These are phyloP conservation scores for Hyaloperonospora arabidopsidis DNA, from an alignment of 352 stramenopile species.

Conservation along the genomic window DNA sequence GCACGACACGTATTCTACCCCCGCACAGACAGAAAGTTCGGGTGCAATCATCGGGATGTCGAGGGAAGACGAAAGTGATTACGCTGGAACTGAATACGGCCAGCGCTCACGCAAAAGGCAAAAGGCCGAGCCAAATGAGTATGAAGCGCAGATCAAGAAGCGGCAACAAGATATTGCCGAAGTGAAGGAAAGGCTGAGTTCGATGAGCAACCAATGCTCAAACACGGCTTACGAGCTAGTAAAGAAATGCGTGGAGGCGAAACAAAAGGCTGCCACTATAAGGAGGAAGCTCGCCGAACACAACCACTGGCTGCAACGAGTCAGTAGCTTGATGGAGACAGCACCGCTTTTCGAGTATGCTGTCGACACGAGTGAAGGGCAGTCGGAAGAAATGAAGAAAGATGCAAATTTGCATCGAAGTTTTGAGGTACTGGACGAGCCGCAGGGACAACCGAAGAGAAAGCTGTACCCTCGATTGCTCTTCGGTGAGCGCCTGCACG, in stretches of 20 bases:
- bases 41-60: background rate
- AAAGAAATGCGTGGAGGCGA: constrained; percentile 30
- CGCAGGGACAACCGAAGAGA: no score
- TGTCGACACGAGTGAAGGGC: background rate
- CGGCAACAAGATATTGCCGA: constrained; percentile 31
- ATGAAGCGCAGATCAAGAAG: constrained; percentile 25
- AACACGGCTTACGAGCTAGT: constrained; percentile 7
- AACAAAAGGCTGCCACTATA: constrained; percentile 30
- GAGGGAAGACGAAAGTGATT: constrained; percentile 9
- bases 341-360: constrained; percentile 42
- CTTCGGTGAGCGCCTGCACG: no score
- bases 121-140: constrained; percentile 35
- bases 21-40: background rate
- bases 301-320: constrained; percentile 34
- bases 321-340: constrained; percentile 42
- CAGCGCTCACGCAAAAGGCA: constrained; percentile 41
- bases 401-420: background rate
- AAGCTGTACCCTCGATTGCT: no score
- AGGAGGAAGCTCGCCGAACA: constrained; percentile 46
- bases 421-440: no score
- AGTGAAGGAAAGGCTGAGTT: constrained; percentile 21
- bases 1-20: constrained; percentile 9
- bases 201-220: constrained; percentile 1
- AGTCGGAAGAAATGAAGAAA: background rate
- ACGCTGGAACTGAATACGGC: constrained; percentile 3